Conservation (phyloP, 352 stramenopile genomes). For the Phytophthora pinifolia region DNA sequence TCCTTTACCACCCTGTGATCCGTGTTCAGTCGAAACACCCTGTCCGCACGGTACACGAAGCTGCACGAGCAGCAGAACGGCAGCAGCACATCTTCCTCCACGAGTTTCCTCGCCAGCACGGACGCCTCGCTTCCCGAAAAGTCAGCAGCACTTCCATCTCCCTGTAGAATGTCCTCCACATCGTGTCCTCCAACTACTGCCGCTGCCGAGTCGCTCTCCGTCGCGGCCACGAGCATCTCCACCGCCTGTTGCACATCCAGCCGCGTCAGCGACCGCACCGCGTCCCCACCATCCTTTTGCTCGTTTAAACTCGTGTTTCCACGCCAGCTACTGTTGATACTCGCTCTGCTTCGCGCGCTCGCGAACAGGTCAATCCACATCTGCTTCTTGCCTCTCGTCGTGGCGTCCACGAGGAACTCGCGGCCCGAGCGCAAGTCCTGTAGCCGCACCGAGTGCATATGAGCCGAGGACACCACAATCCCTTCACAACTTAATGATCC, state of each 20-base stretch:
- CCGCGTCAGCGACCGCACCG: conserved; percentile 2
- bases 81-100: conserved; percentile 32
- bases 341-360: conserved; percentile 30
- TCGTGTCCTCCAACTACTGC: conserved; percentile 33
- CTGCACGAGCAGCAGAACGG: conserved; percentile 37
- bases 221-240: conserved; percentile 33
- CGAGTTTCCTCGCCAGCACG: conserved; percentile 17
- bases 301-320: conserved; percentile 4
- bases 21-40: conserved; percentile 37
- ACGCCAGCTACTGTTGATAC: conserved; percentile 18
- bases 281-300: neutral
- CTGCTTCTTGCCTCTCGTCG: conserved; percentile 44
- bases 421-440: conserved; percentile 39
- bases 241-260: conserved; percentile 27
- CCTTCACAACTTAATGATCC: conserved; percentile 46
- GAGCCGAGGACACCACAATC: conserved; percentile 62
- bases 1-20: conserved; percentile 22
- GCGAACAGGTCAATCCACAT: conserved; percentile 58
- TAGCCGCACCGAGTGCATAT: conserved; percentile 58
- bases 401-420: conserved; percentile 50
- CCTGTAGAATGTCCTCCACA: conserved; percentile 30
- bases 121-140: conserved; percentile 23
- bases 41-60: conserved; percentile 28
- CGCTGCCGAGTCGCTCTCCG: conserved; percentile 19
- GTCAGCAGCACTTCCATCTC: conserved; percentile 18